Percentiles rank a stretch among this genome's conserved stretches.
Evolutionary conservation across 306 rosid genomes (phyloP).

Genomic region (Heteromeles arbutifolia): DNA sequence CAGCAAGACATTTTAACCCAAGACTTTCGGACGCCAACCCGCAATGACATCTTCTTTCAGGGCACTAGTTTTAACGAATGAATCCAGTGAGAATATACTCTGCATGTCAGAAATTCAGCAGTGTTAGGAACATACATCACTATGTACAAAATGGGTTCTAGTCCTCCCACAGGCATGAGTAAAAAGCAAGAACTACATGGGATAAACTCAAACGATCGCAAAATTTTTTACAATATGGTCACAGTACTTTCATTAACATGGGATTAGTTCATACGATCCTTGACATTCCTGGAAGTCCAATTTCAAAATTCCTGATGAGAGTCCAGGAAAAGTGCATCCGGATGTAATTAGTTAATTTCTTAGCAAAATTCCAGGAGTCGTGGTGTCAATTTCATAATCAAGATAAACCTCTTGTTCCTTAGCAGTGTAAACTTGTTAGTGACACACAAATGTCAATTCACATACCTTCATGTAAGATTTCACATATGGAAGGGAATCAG

Average conservation of each 20-base stretch:
- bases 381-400: not conserved
- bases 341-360: not conserved
- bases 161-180: not conserved
- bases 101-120: conserved; percentile 26
- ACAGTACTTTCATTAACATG: not conserved
- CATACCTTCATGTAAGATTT: conserved; percentile 71
- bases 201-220: not conserved
- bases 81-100: conserved; percentile 70
- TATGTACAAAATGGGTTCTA: not conserved
- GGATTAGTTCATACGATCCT: not conserved
- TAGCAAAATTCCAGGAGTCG: not conserved
- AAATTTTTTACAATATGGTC: not conserved
- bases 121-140: conserved; percentile 15
- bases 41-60: conserved; percentile 71
- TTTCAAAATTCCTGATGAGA: not conserved
- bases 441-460: not conserved
- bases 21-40: conserved; percentile 96
- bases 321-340: not conserved
- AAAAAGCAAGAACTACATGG: not conserved
- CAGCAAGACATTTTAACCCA: conserved; percentile 35
- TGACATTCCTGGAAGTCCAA: not conserved
- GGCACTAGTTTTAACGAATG: conserved; percentile 70
- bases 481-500: conserved; percentile 60
- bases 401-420: not conserved
- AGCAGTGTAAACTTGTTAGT: not conserved